Conservation (phyloP, 2,329 filamentous ascomycete species). For the Moelleriella libera region DNA sequence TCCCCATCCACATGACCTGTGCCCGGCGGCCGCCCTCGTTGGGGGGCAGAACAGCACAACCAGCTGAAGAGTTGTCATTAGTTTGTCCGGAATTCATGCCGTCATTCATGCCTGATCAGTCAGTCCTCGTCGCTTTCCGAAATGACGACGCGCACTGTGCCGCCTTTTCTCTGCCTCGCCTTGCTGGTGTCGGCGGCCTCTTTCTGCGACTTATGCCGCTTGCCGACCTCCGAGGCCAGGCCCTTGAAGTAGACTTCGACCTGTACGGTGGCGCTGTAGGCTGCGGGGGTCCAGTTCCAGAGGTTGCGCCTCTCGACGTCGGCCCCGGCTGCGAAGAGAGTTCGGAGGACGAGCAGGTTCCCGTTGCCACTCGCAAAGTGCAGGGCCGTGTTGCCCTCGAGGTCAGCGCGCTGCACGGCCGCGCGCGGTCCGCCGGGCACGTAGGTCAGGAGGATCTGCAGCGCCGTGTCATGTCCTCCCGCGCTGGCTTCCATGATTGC, state of each 20-base stretch:
- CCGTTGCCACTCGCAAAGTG: conserved; percentile 79
- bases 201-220: conserved; percentile 29
- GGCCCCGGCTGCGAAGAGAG: conserved; percentile 65
- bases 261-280: conserved; percentile 69
- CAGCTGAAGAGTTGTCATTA: too few species aligned
- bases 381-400: conserved; percentile 70
- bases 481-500: conserved; percentile 54
- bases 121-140: conserved; percentile 20
- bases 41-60: too few species aligned
- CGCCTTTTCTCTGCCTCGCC: conserved; percentile 22
- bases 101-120: conserved; percentile 3
- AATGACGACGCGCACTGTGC: conserved; percentile 29
- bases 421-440: conserved; percentile 37
- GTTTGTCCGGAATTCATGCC: too few species aligned
- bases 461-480: conserved; percentile 46
- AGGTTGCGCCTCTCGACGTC: conserved; percentile 58
- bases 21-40: too few species aligned
- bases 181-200: conserved; percentile 21
- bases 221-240: conserved; percentile 58
- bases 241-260: conserved; percentile 76
- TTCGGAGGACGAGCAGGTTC: conserved; percentile 61
- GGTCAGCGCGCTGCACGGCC: conserved; percentile 45
- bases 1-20: too few species aligned
- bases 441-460: conserved; percentile 52
- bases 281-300: conserved; percentile 71